Evolutionary conservation across 2,329 filamentous ascomycete species (phyloP).

Genomic region (Aspergillus caelatus): DNA sequence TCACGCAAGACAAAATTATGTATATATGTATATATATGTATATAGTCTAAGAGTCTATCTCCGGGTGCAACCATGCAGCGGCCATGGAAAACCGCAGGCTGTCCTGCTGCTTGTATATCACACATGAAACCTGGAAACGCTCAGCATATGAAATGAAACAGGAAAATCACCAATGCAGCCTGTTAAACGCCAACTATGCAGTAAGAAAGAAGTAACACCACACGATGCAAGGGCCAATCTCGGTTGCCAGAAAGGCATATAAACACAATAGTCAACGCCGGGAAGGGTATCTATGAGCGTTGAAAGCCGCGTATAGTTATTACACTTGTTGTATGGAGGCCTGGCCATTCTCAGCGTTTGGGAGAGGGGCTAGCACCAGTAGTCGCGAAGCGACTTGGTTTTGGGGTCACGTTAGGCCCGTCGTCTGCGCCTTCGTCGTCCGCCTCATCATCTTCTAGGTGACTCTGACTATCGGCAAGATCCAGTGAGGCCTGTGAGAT

Average conservation of each 20-base stretch:
- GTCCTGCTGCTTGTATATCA: neutral
- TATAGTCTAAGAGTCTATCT: neutral
- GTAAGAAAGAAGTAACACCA: conserved; percentile 1
- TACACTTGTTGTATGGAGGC: neutral
- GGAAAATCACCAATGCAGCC: neutral
- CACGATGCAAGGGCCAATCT: conserved; percentile 4
- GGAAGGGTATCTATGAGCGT: conserved; percentile 11
- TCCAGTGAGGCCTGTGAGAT: conserved; percentile 48
- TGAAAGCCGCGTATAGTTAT: conserved; percentile 1
- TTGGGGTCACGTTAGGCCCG: neutral
- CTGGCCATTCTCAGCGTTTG: conserved; percentile 5
- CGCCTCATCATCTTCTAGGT: conserved; percentile 24
- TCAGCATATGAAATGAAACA: neutral
- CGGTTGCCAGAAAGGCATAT: neutral
- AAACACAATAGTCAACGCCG: neutral
- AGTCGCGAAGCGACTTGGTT: conserved; percentile 1
- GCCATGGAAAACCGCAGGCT: neutral
- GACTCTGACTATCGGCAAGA: conserved; percentile 45
- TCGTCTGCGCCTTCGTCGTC: conserved; percentile 25
- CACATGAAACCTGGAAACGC: neutral
- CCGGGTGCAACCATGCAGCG: neutral
- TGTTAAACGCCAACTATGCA: conserved; percentile 12
- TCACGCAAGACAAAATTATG: neutral
- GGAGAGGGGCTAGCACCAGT: conserved; percentile 1
- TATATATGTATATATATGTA: neutral